These are phyloP conservation scores for Paecilomyces fulvus DNA, from an alignment of 2,329 filamentous ascomycete species.

Conservation along the genomic window DNA sequence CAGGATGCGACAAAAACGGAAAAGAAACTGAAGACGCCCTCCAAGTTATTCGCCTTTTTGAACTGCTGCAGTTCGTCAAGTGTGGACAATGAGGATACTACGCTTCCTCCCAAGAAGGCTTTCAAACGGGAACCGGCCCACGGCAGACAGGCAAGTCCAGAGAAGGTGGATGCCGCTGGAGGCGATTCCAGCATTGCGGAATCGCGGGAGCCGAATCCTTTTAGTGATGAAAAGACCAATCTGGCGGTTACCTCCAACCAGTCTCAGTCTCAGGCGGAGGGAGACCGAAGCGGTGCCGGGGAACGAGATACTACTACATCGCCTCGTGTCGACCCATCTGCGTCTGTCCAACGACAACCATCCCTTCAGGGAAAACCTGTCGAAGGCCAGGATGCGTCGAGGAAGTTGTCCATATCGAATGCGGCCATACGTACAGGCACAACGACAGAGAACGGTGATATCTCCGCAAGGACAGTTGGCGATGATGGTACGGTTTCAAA, in stretches of 20 bases:
- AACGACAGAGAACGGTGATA: constrained; percentile 2
- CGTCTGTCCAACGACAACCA: constrained; percentile 5
- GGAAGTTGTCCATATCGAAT: not conserved
- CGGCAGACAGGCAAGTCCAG: constrained; percentile 28
- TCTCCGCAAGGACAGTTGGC: not conserved
- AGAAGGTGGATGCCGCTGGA: constrained; percentile 31
- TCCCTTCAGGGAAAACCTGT: not conserved
- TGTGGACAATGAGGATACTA: constrained; percentile 36
- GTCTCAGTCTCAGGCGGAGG: constrained; percentile 16
- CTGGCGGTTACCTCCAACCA: constrained; percentile 22
- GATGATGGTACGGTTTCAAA: constrained; percentile 2
- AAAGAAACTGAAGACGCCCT: constrained; percentile 34
- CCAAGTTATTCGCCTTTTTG: constrained; percentile 37
- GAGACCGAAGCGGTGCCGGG: constrained; percentile 24
- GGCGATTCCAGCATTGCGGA: constrained; percentile 33
- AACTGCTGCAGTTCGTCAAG: constrained; percentile 41
- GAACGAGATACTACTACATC: constrained; percentile 22
- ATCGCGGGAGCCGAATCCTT: constrained; percentile 27
- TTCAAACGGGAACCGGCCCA: constrained; percentile 29
- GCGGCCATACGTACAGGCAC: not conserved
- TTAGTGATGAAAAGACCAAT: constrained; percentile 30
- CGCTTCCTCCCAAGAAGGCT: constrained; percentile 39
- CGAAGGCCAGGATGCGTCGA: not conserved
- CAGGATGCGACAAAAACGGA: constrained; percentile 26
- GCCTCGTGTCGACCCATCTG: constrained; percentile 9